These are phyloP conservation scores for Ceriops decandra DNA, from an alignment of 345 rosid genomes.

Conservation along the genomic window DNA sequence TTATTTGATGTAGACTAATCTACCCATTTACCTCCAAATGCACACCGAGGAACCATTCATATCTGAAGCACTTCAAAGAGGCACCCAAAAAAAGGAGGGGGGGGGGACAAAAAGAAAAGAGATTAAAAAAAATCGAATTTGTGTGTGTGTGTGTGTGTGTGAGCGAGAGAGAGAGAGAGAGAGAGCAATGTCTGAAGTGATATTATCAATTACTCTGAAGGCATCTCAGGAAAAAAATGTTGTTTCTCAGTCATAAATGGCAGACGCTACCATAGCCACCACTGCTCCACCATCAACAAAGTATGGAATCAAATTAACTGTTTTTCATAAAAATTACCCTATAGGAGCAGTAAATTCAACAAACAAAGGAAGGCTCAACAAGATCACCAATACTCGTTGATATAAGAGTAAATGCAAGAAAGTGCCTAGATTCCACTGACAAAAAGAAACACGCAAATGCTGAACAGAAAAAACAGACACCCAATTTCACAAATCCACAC, in stretches of 20 bases:
- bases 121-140: no score
- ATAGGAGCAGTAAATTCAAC: not conserved
- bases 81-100: no score
- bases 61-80: no score
- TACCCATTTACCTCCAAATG: no score
- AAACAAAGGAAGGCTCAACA: not conserved
- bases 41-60: no score
- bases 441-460: not conserved
- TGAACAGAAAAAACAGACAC: not conserved
- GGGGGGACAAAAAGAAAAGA: no score
- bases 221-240: not conserved
- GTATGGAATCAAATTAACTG: not conserved
- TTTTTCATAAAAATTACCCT: not conserved
- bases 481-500: constrained; percentile 8
- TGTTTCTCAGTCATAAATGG: not conserved
- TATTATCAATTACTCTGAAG: not conserved
- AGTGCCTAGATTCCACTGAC: not conserved
- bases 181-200: not conserved
- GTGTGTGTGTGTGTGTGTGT: no score
- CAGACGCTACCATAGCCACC: not conserved
- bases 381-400: not conserved
- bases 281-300: not conserved
- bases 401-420: not conserved
- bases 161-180: not conserved
- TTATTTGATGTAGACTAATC: no score